phyloP scores from a whole-genome alignment of 768 basidiomycete species.

The Trichaptum fuscoviolaceum region DNA sequence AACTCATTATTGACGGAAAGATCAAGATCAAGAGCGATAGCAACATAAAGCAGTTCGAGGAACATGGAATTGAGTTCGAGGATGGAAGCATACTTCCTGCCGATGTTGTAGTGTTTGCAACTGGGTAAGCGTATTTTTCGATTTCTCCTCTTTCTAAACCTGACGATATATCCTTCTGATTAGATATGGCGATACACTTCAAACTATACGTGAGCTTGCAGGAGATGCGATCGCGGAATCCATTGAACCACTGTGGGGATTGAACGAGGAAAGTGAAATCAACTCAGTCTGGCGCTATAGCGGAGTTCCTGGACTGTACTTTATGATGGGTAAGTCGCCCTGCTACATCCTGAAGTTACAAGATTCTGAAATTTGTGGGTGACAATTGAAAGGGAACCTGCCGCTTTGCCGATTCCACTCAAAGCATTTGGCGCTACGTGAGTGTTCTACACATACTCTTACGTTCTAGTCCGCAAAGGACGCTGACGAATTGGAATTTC shows the following conservation, averaged over 20 bases:
- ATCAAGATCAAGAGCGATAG: conserved; percentile 66
- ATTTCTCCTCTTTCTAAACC: background rate
- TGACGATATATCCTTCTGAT: background rate
- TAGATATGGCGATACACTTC: conserved; percentile 43
- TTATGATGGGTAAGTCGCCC: conserved; percentile 45
- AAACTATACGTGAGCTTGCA: conserved; percentile 38
- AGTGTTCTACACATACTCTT: too few species aligned
- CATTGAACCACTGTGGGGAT: conserved; percentile 56
- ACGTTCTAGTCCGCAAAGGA: too few species aligned
- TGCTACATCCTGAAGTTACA: background rate
- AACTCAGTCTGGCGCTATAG: conserved; percentile 44
- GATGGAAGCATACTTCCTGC: conserved; percentile 41
- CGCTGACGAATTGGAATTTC: too few species aligned
- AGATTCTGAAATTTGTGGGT: too few species aligned
- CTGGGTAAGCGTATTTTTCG: conserved; percentile 35
- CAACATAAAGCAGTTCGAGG: conserved; percentile 40
- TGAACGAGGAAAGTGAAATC: conserved; percentile 61
- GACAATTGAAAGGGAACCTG: conserved; percentile 39
- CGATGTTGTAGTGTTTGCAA: conserved; percentile 56
- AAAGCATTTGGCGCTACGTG: conserved; percentile 60
- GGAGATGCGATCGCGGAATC: conserved; percentile 39
- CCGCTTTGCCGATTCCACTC: conserved; percentile 62
- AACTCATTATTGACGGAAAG: conserved; percentile 59
- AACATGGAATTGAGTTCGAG: conserved; percentile 40
- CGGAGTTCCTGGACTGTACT: conserved; percentile 51